A percentile compares a stretch with the other conserved stretches of the same genome.
phyloP scores from a whole-genome alignment of 208 protist genomes.

The Trypanosoma scelopori region DNA sequence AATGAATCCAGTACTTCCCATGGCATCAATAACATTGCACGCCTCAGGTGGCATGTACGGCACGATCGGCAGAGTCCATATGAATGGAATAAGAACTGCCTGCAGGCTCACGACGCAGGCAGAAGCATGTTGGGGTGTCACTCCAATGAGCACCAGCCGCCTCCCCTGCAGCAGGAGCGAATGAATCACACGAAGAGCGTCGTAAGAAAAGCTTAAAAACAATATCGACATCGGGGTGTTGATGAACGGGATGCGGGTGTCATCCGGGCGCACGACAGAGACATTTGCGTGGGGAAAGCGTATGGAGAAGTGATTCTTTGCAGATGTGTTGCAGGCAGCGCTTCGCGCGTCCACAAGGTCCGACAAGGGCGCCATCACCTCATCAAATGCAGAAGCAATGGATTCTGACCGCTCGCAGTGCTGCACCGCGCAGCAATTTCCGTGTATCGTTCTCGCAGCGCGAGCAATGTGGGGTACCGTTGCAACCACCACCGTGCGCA shows the following conservation, averaged over 20 bases:
- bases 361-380: slow-evolving; percentile 33
- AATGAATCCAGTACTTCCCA: slow-evolving; percentile 37
- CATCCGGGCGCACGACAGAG: slow-evolving; percentile 41
- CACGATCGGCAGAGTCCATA: slow-evolving; percentile 60
- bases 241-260: slow-evolving; percentile 43
- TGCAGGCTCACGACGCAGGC: slow-evolving; percentile 69
- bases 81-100: slow-evolving; percentile 54
- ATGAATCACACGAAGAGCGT: slow-evolving; percentile 68
- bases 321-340: slow-evolving; percentile 8
- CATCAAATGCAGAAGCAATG: slow-evolving; percentile 23
- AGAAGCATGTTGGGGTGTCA: slow-evolving; percentile 71
- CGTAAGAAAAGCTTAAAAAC: slow-evolving; percentile 63
- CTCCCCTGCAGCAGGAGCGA: slow-evolving; percentile 60
- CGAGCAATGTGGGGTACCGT: slow-evolving; percentile 33
- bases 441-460: slow-evolving; percentile 3
- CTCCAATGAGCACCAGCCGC: slow-evolving; percentile 66
- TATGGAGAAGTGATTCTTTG: slow-evolving; percentile 12
- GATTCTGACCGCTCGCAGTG: slow-evolving; percentile 21
- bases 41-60: slow-evolving; percentile 52
- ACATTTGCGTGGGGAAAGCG: slow-evolving; percentile 11
- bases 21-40: slow-evolving; percentile 10
- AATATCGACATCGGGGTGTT: slow-evolving; percentile 54
- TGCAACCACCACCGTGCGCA: slow-evolving; percentile 48
- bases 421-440: not conserved
- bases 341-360: slow-evolving; percentile 17